Evolutionary conservation across 352 stramenopile species (phyloP), one percentile per base, ranked within the genome.

Genomic region (Phytophthora melonis): DNA sequence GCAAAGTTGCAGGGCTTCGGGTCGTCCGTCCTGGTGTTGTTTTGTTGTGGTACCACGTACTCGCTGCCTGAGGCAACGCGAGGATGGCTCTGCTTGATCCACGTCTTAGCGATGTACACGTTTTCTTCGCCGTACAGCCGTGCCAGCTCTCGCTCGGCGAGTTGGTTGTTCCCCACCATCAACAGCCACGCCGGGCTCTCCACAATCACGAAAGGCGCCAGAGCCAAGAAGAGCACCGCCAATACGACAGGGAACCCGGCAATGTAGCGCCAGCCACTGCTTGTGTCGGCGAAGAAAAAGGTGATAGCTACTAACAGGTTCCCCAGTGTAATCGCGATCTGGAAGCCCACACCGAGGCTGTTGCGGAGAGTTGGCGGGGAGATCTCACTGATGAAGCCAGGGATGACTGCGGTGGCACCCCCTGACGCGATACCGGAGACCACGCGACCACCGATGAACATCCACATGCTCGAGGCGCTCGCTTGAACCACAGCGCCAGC

Each of bases 211-310:
- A 63, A 75, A 1, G 62, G 61, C 9, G 70, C 62, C 4, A 77
- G 34, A 0, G 32, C 13, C 43, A 82, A 25, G 63, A 78, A 74
- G 23, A 68, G 11, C 1, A 55, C 30, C 3, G 58, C 68, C 19
- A 60, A 60, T 5, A 80, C 36, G 7, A 78, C 53, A 19, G 73
- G 75, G 21, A 77, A 70, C 1, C 72, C 71, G 2, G 70, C 69
- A 45, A 88, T 85, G 47, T 82, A 72, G 11, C 82, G 80, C 82
- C 80, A 87, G 19, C 79, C 74, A 2, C 34, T 58, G 79, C 36
- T 45, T 45, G 36, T 45, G 36, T 45, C 36, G 10, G 36, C 36
- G 36, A 45, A 45, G 36, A 45, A 83, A 52, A 84, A 87, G 11
- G 78, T 66, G 34, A 67, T 62, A 4, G 68, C 62, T 18, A 78